These are phyloP conservation scores for button mushroom (Agaricus bisporus) DNA, from an alignment of 768 basidiomycete species.

Conservation along the genomic window DNA sequence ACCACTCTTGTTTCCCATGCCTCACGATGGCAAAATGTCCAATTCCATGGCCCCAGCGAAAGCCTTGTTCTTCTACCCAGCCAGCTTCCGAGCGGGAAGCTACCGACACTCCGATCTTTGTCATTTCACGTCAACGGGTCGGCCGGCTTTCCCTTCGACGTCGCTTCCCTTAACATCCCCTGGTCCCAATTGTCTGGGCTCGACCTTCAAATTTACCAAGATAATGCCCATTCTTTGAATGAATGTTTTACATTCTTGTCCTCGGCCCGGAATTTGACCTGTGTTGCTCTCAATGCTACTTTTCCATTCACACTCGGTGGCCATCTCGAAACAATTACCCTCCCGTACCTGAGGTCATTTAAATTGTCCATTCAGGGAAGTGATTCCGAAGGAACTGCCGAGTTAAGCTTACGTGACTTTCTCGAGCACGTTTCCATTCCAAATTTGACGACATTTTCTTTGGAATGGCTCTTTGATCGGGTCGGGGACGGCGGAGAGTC, in stretches of 20 bases:
- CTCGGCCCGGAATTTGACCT: conserved; percentile 22
- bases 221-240: conserved; percentile 28
- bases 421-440: conserved; percentile 24
- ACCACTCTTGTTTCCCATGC: conserved; percentile 25
- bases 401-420: conserved; percentile 23
- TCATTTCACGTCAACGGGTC: conserved; percentile 23
- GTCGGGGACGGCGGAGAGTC: background rate
- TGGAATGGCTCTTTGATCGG: conserved; percentile 29
- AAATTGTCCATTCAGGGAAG: conserved; percentile 27
- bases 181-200: conserved; percentile 35
- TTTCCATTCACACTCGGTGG: conserved; percentile 19
- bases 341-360: conserved; percentile 27
- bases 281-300: conserved; percentile 26
- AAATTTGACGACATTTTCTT: conserved; percentile 22
- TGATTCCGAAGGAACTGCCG: conserved; percentile 13
- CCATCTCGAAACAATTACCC: conserved; percentile 10
- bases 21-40: conserved; percentile 30
- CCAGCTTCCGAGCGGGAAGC: conserved; percentile 14
- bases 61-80: conserved; percentile 20
- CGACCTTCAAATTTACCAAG: conserved; percentile 28
- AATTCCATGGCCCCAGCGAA: conserved; percentile 26
- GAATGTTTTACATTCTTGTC: conserved; percentile 28
- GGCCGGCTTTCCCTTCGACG: conserved; percentile 17
- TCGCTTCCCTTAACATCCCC: conserved; percentile 23
- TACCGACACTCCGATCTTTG: conserved; percentile 27